A percentile compares a stretch with the other conserved stretches of the same genome.
Conservation (phyloP, 345 rosid genomes). For the Tarenaya hassleriana region DNA sequence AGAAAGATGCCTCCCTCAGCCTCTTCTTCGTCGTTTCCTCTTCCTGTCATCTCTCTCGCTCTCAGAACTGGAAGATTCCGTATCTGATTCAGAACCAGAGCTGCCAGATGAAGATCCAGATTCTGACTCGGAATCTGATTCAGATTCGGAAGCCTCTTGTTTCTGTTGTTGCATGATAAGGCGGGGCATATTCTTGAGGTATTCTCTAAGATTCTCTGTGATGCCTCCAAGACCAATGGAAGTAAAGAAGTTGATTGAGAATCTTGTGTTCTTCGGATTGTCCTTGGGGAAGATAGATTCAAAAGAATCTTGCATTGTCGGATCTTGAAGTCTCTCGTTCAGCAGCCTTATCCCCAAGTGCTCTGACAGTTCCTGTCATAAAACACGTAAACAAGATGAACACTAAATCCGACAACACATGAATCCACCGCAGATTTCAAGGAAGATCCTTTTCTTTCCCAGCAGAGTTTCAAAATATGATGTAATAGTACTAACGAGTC, state of each 20-base stretch:
- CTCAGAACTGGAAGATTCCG: conserved; percentile 18
- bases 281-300: conserved; percentile 69
- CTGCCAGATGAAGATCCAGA: conserved; percentile 15
- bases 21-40: conserved; percentile 25
- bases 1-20: not conserved
- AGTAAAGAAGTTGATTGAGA: conserved; percentile 71
- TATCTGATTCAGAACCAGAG: conserved; percentile 20
- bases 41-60: conserved; percentile 22
- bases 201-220: conserved; percentile 53
- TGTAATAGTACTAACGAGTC: not conserved
- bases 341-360: conserved; percentile 49
- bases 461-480: no score
- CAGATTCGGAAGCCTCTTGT: conserved; percentile 23
- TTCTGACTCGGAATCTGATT: conserved; percentile 12
- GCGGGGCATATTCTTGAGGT: conserved; percentile 56
- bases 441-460: no score
- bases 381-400: not conserved
- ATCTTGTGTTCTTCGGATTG: conserved; percentile 50
- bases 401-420: no score
- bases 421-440: no score
- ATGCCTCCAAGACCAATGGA: conserved; percentile 69
- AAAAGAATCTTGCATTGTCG: conserved; percentile 43
- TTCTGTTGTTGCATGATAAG: conserved; percentile 58
- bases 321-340: conserved; percentile 55
- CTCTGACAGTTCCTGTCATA: conserved; percentile 54